Evolutionary conservation across 1,284 basidiomycete genomes (phyloP).

Genomic region (Hymenochaete sp.): DNA sequence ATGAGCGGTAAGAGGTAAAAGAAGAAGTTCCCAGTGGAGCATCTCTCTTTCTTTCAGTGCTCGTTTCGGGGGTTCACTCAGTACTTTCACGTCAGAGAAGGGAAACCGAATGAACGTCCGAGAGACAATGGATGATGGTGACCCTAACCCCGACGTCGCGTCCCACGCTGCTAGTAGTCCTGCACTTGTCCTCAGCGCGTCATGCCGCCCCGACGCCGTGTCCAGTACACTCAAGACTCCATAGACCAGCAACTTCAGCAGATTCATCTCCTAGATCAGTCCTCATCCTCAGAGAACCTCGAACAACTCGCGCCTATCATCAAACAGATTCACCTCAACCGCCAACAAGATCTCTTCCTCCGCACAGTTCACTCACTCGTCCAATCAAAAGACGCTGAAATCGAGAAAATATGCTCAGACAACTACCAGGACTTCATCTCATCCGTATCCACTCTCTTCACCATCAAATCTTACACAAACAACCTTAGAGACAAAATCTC

Average conservation of each 20-base stretch:
- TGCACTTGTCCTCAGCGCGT: slow-evolving; percentile 18
- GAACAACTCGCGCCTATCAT: slow-evolving; percentile 90
- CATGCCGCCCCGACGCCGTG: slow-evolving; percentile 68
- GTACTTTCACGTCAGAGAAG: no score
- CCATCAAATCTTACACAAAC: slow-evolving; percentile 83
- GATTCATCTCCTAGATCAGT: slow-evolving; percentile 78
- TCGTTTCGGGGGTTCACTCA: no score
- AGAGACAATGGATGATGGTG: no score
- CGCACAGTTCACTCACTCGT: slow-evolving; percentile 82
- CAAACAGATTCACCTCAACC: slow-evolving; percentile 84
- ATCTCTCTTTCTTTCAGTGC: no score
- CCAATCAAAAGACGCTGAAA: slow-evolving; percentile 90
- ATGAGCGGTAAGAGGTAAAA: no score
- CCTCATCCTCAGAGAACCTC: slow-evolving; percentile 83
- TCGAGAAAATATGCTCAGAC: slow-evolving; percentile 89
- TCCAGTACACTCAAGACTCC: slow-evolving; percentile 68
- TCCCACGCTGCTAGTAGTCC: background rate
- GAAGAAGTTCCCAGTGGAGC: no score
- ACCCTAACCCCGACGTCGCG: background rate
- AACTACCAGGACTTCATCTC: slow-evolving; percentile 98
- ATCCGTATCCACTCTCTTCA: slow-evolving; percentile 91
- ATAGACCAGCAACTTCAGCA: slow-evolving; percentile 82
- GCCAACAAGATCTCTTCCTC: slow-evolving; percentile 88
- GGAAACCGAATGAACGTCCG: no score
- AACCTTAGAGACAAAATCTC: slow-evolving; percentile 74